These are phyloP conservation scores for Naematelia encephala DNA, from an alignment of 768 basidiomycete genomes.

Conservation along the genomic window DNA sequence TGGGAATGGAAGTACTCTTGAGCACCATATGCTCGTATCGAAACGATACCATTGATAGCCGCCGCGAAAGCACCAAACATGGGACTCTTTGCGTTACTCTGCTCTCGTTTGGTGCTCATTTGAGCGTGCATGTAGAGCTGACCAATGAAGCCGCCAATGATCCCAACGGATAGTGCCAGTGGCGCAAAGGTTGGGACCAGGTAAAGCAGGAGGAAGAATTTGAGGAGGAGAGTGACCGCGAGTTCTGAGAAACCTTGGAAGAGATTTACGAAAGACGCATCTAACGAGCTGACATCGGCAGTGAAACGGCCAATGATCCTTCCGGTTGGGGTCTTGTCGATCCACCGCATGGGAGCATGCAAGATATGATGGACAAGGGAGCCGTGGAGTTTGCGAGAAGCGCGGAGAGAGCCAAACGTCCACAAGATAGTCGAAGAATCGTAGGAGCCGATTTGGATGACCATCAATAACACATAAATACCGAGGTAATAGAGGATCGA, in stretches of 20 bases:
- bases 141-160: constrained; percentile 56
- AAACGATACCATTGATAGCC: constrained; percentile 58
- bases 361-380: constrained; percentile 42
- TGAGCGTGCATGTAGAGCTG: constrained; percentile 61
- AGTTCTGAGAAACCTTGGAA: constrained; percentile 37
- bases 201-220: constrained; percentile 40
- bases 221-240: constrained; percentile 34
- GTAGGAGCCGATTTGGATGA: constrained; percentile 26
- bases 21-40: constrained; percentile 67
- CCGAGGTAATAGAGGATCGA: constrained; percentile 46
- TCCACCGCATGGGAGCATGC: constrained; percentile 29
- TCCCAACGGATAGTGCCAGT: constrained; percentile 34
- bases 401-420: constrained; percentile 44
- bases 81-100: constrained; percentile 57
- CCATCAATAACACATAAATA: constrained; percentile 43
- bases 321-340: constrained; percentile 42
- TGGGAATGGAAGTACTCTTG: constrained; percentile 50
- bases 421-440: constrained; percentile 23
- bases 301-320: constrained; percentile 47
- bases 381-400: constrained; percentile 38
- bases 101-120: constrained; percentile 59
- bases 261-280: constrained; percentile 36
- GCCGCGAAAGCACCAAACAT: constrained; percentile 60
- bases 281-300: constrained; percentile 47
- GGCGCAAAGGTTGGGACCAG: constrained; percentile 44